A percentile compares a stretch with the other conserved stretches of the same genome.
Evolutionary conservation across 331 rosid genomes (phyloP).

Genomic region (Stylosanthes scabra): DNA sequence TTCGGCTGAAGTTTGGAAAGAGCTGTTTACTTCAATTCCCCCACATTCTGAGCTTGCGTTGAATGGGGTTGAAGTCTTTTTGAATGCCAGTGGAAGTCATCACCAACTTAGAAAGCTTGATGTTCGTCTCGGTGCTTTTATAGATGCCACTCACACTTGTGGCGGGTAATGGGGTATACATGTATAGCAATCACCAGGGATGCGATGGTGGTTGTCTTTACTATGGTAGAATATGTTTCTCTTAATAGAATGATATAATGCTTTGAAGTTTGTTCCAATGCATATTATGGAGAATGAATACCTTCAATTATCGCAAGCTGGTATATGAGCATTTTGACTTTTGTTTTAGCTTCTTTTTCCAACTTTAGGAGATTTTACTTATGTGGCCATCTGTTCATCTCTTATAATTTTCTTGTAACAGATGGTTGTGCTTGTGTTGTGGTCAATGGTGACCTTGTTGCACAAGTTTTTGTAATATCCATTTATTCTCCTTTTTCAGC

Average conservation of each 20-base stretch:
- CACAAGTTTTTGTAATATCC: conserved; percentile 43
- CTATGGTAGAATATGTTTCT: conserved; percentile 60
- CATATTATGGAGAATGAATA: conserved; percentile 15
- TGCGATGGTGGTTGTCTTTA: conserved; percentile 98
- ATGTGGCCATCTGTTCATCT: conserved; percentile 10
- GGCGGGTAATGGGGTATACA: conserved; percentile 98
- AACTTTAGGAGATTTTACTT: conserved; percentile 5
- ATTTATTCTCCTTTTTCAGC: conserved; percentile 15
- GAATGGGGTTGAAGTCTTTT: conserved; percentile 96
- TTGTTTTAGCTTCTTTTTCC: conserved; percentile 22
- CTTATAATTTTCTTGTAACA: conserved; percentile 43
- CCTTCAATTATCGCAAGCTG: conserved; percentile 23
- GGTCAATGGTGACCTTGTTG: conserved; percentile 89
- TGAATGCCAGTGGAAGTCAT: conserved; percentile 99
- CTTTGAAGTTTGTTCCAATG: neutral
- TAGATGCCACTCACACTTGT: conserved; percentile 84
- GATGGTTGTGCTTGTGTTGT: conserved; percentile 93
- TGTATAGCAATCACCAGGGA: conserved; percentile 96
- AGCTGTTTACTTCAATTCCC: conserved; percentile 79
- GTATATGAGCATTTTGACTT: conserved; percentile 26
- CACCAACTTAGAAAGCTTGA: conserved; percentile 98
- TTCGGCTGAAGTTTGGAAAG: conserved; percentile 97
- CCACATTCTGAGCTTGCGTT: conserved; percentile 95
- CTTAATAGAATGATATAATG: neutral
- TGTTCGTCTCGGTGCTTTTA: conserved; percentile 87